A percentile compares a stretch with the other conserved stretches of the same genome.
Conservation (phyloP, 2,329 filamentous ascomycete genomes). For the Fusarium musae region DNA sequence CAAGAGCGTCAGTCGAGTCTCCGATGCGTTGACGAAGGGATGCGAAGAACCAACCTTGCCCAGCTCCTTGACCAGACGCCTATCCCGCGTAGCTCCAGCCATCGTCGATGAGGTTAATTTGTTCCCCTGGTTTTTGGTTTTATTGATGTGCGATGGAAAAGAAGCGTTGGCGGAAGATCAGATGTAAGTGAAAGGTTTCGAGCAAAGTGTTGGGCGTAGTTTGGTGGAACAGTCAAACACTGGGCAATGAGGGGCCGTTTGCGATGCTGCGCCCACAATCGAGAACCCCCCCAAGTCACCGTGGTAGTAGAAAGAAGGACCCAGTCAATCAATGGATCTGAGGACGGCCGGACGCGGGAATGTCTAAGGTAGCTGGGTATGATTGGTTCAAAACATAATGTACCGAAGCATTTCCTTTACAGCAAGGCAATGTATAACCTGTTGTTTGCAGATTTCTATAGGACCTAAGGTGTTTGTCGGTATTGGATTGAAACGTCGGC, state of each 20-base stretch:
- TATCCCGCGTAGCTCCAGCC: constrained; percentile 62
- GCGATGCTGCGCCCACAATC: constrained; percentile 33
- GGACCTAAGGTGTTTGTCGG: background rate
- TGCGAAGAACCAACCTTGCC: constrained; percentile 57
- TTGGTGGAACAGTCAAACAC: constrained; percentile 23
- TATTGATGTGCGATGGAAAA: background rate
- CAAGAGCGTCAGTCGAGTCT: constrained; percentile 31
- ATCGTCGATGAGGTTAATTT: constrained; percentile 41
- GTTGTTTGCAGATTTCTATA: background rate
- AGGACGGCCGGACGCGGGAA: background rate
- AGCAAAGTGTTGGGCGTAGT: background rate
- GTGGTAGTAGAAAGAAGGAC: background rate
- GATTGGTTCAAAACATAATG: constrained; percentile 11
- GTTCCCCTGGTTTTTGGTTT: background rate
- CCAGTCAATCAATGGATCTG: constrained; percentile 4
- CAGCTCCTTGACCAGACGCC: constrained; percentile 70
- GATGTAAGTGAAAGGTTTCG: constrained; percentile 27
- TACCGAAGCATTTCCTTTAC: background rate
- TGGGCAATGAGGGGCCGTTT: constrained; percentile 35
- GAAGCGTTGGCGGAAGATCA: constrained; percentile 18
- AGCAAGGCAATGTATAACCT: background rate
- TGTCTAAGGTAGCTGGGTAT: background rate
- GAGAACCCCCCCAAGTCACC: background rate
- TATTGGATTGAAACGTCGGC: background rate
- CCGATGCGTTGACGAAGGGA: background rate